Base-by-base conservation (phyloP, 345 rosid species). In the Eucalyptus tenuipes region DNA sequence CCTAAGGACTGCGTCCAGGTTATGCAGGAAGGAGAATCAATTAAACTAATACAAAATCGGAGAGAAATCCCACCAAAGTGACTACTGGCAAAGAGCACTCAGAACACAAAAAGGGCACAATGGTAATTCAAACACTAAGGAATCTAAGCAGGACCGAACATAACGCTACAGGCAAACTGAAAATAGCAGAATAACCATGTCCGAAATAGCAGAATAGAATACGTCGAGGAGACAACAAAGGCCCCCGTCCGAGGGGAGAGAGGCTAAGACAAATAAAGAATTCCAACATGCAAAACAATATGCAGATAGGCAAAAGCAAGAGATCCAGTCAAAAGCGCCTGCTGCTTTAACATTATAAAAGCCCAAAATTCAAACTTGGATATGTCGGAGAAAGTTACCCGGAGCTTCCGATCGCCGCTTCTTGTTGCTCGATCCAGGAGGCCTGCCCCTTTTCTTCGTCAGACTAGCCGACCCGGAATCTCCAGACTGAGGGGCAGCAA, bases 361-460 rank as follows among this genome's bases (percentile, higher is more conserved):
- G 57, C 45, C 52, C 4, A 75, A 75, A 40, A 40, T 22, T 37
- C 45, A 86, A 86, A 20, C 84, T 40, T 75, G 27, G 61, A 33
- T 18, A 49, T 12, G 61, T 49, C 45, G 45, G 47, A 37, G 82
- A 75, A 75, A 85, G 53, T 89, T 92, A 97, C 99, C 99, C 79
- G 94, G 87, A 82, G 95, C 94, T 82, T 94, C 91, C 86, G 91
- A 86, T 66, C 86, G 93, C 81, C 89, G 95, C 91, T 95, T 95
- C 91, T 93, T 97, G 90, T 89, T 88, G 79, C 44, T 84, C n/a
- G 99, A 95, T 50, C 99, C 99, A 86, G 93, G 99, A 44, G 99
- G 99, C 89, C 99, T 94, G 50, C 99, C 99, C 91, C 97, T 93
- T 64, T 92, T 89, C 85, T 97, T 97, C 94, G 95, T 94, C 82